phyloP scores from a whole-genome alignment of 495 filamentous ascomycete species.

The Rhizodiscina lignyota region DNA sequence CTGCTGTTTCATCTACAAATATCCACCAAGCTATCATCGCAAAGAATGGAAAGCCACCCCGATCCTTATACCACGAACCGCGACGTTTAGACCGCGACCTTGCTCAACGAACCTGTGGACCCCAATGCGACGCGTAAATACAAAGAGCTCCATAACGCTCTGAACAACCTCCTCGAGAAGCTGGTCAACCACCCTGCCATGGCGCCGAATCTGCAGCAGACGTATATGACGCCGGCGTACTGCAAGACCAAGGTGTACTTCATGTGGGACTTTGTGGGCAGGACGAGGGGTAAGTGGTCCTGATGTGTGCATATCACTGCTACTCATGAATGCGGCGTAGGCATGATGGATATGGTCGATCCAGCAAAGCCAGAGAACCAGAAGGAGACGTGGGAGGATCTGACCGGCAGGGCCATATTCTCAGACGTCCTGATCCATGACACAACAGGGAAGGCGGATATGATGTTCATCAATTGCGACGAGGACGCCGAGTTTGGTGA shows the following conservation, averaged over 20 bases:
- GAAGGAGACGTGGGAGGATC: not conserved
- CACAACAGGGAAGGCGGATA: not conserved
- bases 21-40: too few relatives aligned
- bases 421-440: not conserved
- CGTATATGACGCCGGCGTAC: slow-evolving; percentile 19
- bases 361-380: not conserved
- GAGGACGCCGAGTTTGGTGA: not conserved
- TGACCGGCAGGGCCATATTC: not conserved
- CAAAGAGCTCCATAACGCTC: slow-evolving; percentile 3
- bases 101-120: not conserved
- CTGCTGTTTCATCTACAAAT: too few relatives aligned
- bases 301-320: too few relatives aligned
- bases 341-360: not conserved
- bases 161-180: slow-evolving; percentile 11
- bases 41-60: too few relatives aligned
- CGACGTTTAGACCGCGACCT: slow-evolving; percentile 1
- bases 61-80: slow-evolving; percentile 3
- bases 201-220: slow-evolving; percentile 18
- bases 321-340: too few relatives aligned
- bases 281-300: slow-evolving; percentile 7
- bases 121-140: slow-evolving; percentile 5
- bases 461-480: not conserved
- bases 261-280: slow-evolving; percentile 22
- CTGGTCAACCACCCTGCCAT: slow-evolving; percentile 21
- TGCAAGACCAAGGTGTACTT: slow-evolving; percentile 22